Evolutionary conservation across 257 asterid species (phyloP).

Genomic region (Solanum virginianum): DNA sequence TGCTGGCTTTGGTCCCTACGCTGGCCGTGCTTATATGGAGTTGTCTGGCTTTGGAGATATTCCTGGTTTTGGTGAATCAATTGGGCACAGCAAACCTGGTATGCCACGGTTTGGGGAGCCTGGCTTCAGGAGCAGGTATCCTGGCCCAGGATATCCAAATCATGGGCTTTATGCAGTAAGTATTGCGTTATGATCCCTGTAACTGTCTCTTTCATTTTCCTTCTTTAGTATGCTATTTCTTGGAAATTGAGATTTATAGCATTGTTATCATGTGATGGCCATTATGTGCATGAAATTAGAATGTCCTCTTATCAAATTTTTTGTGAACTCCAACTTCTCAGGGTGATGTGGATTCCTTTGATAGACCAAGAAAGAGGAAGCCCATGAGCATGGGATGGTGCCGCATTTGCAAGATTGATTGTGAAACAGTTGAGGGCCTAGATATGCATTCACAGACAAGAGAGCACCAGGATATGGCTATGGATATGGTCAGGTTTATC

Average conservation of each 20-base stretch:
- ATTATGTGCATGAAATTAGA: background rate
- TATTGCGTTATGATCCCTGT: background rate
- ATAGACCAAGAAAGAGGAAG: conserved; percentile 56
- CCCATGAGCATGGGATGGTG: conserved; percentile 75
- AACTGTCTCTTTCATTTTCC: background rate
- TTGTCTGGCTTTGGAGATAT: conserved; percentile 29
- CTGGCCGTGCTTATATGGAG: conserved; percentile 31
- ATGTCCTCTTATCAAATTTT: background rate
- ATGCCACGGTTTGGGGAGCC: conserved; percentile 49
- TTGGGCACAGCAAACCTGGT: conserved; percentile 26
- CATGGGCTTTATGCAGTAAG: conserved; percentile 42
- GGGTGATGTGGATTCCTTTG: conserved; percentile 53
- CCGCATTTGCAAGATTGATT: conserved; percentile 70
- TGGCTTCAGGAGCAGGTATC: conserved; percentile 47
- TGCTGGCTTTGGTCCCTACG: conserved; percentile 41
- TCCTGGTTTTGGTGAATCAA: conserved; percentile 35
- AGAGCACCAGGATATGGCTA: conserved; percentile 84
- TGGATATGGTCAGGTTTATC: conserved; percentile 65
- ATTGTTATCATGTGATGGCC: background rate
- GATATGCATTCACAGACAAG: conserved; percentile 79
- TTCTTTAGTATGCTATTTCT: background rate
- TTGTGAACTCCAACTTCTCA: conserved; percentile 7
- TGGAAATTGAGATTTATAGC: background rate
- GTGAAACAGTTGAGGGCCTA: conserved; percentile 73
- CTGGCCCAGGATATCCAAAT: conserved; percentile 40